A percentile compares a stretch with the other conserved stretches of the same genome.
Evolutionary conservation across 345 rosid species (phyloP).

Genomic region (Adansonia digitata): DNA sequence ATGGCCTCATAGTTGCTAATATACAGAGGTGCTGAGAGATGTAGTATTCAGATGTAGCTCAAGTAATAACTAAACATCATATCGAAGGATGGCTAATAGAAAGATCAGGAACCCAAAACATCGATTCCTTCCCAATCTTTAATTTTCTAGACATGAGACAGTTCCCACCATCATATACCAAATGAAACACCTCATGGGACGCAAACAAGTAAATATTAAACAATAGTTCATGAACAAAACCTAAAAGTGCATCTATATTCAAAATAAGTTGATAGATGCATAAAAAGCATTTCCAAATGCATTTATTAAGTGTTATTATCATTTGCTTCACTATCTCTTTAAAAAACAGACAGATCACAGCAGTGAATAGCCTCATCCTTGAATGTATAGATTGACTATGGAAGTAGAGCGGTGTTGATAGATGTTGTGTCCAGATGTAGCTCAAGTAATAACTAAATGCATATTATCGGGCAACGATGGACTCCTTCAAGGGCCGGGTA

Average conservation of each 20-base stretch:
- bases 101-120: neutral
- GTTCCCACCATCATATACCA: neutral
- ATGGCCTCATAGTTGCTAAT: neutral
- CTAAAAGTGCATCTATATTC: neutral
- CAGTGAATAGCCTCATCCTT: neutral
- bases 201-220: neutral
- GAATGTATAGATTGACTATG: neutral
- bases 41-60: slow-evolving; percentile 15
- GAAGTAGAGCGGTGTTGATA: neutral
- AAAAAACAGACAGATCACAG: neutral
- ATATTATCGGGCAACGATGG: slow-evolving; percentile 26
- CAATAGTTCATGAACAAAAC: neutral
- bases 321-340: neutral
- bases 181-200: neutral
- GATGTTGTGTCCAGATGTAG: slow-evolving; percentile 24
- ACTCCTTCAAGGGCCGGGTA: slow-evolving; percentile 5
- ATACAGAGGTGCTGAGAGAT: neutral
- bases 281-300: neutral
- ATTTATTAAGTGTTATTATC: neutral
- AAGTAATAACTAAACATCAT: neutral
- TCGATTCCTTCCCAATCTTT: neutral
- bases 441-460: slow-evolving; percentile 15
- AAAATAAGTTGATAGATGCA: neutral
- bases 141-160: slow-evolving; percentile 8
- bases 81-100: slow-evolving; percentile 1